Base-by-base conservation (phyloP, 2,329 filamentous ascomycete species). In the Akanthomyces lecanii region DNA sequence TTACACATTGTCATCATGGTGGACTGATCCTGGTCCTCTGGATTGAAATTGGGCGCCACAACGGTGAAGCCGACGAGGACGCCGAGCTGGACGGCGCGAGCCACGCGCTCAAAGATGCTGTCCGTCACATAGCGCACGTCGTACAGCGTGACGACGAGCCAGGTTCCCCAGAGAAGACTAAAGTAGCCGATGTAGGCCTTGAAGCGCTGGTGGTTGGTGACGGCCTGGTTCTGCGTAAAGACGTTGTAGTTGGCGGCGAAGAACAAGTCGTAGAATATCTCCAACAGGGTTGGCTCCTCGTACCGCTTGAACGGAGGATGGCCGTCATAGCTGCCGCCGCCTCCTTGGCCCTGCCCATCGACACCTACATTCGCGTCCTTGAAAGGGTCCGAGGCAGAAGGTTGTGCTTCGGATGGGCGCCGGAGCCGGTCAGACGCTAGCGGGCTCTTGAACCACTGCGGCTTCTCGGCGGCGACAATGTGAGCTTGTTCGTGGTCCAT, bases 41-140 rank as follows among this genome's bases (percentile, higher is more conserved):
- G 76, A 14, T 76, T 71, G 53, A 81, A 81, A 51, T 75, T 76
- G 11, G 78, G 77, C 0, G 84, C 85, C 6, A 87, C 81, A 40
- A 87, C 83, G 7, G 86, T 84, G 66, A 89, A 88, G 2, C 84
- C 85, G 48, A 87, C 79, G 82, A 89, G 86, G 47, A 85, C 82
- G 30, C 82, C 85, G 5, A 89, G 82, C 66, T 89, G 85, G 2
- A 84, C 66, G 3, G 80, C 83, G 69, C 87, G 84, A 65, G 81
- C 82, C 33, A 79, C 67, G 38, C 87, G 81, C 66, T 88, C 84
- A 67, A 89, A 87, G 40, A 89, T 77, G 45, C 82, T 86, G 71
- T 90, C 87, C 28, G 83, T 79, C 1, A 84, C 81, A 70, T 88
- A 89, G 0, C 87, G 85, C 42, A 89, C 82, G 71, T 90, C 87